Evolutionary conservation across 2,329 filamentous ascomycete species (phyloP).

Genomic region (Didymella segeticola): DNA sequence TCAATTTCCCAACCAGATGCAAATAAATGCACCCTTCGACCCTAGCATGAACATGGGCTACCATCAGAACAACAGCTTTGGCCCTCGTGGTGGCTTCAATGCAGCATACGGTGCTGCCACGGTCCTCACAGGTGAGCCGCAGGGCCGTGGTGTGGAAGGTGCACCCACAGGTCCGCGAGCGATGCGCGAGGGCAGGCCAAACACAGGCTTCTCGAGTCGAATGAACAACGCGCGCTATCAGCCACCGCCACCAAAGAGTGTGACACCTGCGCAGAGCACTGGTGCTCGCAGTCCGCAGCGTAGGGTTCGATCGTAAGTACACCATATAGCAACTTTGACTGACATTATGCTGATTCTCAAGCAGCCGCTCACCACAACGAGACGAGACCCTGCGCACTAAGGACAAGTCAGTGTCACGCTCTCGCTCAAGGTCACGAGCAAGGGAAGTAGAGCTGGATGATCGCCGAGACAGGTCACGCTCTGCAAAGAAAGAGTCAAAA

Average conservation of each 20-base stretch:
- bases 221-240: conserved; percentile 48
- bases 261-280: conserved; percentile 28
- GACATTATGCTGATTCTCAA: conserved; percentile 8
- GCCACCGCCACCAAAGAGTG: conserved; percentile 30
- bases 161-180: conserved; percentile 94
- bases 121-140: conserved; percentile 46
- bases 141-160: conserved; percentile 66
- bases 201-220: conserved; percentile 75
- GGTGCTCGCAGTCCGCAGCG: conserved; percentile 34
- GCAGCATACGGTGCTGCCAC: conserved; percentile 47
- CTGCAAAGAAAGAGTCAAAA: conserved; percentile 56
- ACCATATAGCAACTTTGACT: too few relatives aligned
- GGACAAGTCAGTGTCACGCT: conserved; percentile 51
- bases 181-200: conserved; percentile 87
- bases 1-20: conserved; percentile 62
- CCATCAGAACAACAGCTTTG: conserved; percentile 47
- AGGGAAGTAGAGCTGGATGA: conserved; percentile 27
- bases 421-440: conserved; percentile 46
- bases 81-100: conserved; percentile 56
- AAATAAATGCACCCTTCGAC: conserved; percentile 50
- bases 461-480: conserved; percentile 31
- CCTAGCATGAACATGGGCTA: conserved; percentile 49
- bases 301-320: conserved; percentile 41
- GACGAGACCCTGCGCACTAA: conserved; percentile 44
- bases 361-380: conserved; percentile 42